These are phyloP conservation scores for Rhizopus microsporus DNA, from an alignment of 371 early-diverging fungal species.

Conservation along the genomic window DNA sequence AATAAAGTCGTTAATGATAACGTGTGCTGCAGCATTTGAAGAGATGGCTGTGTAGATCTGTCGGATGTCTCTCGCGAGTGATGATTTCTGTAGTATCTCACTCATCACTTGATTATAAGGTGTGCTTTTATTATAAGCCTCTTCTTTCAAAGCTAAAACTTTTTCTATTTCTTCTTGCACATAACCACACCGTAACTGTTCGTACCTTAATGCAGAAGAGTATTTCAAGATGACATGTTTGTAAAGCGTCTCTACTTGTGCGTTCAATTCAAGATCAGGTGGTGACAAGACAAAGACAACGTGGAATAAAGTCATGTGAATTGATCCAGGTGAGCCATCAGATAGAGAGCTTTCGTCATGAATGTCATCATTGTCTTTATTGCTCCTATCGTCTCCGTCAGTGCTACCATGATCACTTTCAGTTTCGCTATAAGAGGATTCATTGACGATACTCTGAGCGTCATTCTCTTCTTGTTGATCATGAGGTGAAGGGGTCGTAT, in stretches of 20 bases:
- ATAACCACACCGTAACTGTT: constrained; percentile 81
- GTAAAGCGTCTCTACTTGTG: constrained; percentile 69
- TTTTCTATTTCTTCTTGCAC: constrained; percentile 75
- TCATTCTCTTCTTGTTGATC: constrained; percentile 21
- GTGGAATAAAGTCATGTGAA: constrained; percentile 78
- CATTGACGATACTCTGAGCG: not conserved
- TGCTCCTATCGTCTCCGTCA: constrained; percentile 17
- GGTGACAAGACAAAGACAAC: constrained; percentile 75
- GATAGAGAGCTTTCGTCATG: constrained; percentile 15
- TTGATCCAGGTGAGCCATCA: constrained; percentile 17
- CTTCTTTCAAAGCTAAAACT: constrained; percentile 66
- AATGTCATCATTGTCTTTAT: constrained; percentile 28
- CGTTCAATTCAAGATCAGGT: constrained; percentile 57
- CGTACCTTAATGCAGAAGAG: constrained; percentile 78
- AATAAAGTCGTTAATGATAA: constrained; percentile 77
- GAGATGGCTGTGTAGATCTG: constrained; percentile 65
- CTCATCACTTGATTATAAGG: constrained; percentile 44
- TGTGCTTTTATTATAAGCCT: constrained; percentile 50
- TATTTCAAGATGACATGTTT: constrained; percentile 72
- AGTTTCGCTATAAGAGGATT: not conserved
- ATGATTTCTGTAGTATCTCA: constrained; percentile 44
- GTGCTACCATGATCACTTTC: constrained; percentile 16
- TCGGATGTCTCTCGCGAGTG: constrained; percentile 60
- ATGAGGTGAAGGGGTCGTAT: constrained; percentile 32
- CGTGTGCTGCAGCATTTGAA: constrained; percentile 58